A percentile compares a stretch with the other conserved stretches of the same genome.
Evolutionary conservation across 129 eudicot species (phyloP).

Genomic region (Glebionis coronaria): DNA sequence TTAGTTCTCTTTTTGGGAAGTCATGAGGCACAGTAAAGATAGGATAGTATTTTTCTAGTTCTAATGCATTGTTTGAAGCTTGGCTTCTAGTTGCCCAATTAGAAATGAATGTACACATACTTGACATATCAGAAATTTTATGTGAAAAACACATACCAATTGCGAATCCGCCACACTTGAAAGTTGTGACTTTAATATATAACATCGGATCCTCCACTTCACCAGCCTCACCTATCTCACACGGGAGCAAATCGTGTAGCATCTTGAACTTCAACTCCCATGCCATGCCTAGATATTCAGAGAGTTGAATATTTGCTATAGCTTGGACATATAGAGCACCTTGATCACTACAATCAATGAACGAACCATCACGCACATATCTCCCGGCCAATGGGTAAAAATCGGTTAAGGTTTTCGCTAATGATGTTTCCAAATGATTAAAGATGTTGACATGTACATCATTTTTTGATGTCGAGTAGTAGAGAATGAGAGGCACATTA

Average conservation of each 20-base stretch:
- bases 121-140: too few species aligned
- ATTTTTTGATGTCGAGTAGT: slow-evolving; percentile 19
- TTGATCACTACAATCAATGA: slow-evolving; percentile 22
- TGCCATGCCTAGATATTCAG: slow-evolving; percentile 14
- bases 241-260: slow-evolving; percentile 17
- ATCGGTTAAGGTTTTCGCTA: too few species aligned
- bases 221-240: slow-evolving; percentile 25
- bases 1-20: slow-evolving; percentile 15
- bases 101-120: too few species aligned
- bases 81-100: slow-evolving; percentile 1
- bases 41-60: neutral
- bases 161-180: too few species aligned
- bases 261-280: neutral
- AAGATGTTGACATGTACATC: neutral
- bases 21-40: neutral
- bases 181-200: too few species aligned
- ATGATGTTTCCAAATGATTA: neutral
- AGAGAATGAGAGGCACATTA: slow-evolving; percentile 24
- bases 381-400: slow-evolving; percentile 37
- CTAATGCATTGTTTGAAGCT: neutral
- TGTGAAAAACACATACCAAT: too few species aligned
- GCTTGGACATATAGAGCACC: too few species aligned
- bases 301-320: neutral
- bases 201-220: too few species aligned
- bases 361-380: slow-evolving; percentile 1